Evolutionary conservation across 1,284 basidiomycete species (phyloP).

Genomic region (Fomitopsis pinicola): DNA sequence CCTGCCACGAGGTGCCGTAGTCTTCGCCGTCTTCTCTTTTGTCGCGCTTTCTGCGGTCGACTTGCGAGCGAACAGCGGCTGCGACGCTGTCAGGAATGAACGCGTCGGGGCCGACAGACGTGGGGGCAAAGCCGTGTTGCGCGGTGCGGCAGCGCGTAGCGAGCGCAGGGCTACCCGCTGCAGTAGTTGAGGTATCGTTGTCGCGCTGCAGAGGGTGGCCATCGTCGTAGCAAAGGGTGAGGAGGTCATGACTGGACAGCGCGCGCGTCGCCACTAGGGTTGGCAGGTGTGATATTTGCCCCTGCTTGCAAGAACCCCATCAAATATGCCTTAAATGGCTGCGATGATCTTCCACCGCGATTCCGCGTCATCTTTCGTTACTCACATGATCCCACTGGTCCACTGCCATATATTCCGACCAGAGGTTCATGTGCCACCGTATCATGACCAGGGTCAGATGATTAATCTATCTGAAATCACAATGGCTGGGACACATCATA

Average conservation of each 20-base stretch:
- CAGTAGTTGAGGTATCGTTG: constrained; percentile 7
- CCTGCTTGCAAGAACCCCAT: constrained; percentile 6
- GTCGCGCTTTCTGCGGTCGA: not conserved
- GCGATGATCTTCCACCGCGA: too few species aligned
- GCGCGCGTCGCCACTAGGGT: not conserved
- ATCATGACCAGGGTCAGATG: too few species aligned
- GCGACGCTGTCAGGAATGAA: constrained; percentile 3
- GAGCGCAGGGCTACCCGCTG: constrained; percentile 8
- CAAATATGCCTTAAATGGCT: constrained; percentile 1
- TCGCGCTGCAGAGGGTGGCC: not conserved
- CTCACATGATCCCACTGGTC: too few species aligned
- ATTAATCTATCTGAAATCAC: too few species aligned
- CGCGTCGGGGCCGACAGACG: not conserved
- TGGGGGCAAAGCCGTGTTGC: not conserved
- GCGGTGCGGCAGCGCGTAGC: not conserved
- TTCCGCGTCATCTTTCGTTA: too few species aligned
- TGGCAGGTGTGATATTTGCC: not conserved
- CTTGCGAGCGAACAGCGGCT: not conserved
- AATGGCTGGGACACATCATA: too few species aligned
- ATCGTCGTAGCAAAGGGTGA: not conserved
- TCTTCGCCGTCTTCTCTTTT: constrained; percentile 2
- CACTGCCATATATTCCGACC: too few species aligned
- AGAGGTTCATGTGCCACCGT: too few species aligned
- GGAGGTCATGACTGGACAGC: too few species aligned
- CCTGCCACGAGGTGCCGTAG: constrained; percentile 4